Conservation (phyloP, 2,329 filamentous ascomycete genomes). For the Pyrenophora graminea region DNA sequence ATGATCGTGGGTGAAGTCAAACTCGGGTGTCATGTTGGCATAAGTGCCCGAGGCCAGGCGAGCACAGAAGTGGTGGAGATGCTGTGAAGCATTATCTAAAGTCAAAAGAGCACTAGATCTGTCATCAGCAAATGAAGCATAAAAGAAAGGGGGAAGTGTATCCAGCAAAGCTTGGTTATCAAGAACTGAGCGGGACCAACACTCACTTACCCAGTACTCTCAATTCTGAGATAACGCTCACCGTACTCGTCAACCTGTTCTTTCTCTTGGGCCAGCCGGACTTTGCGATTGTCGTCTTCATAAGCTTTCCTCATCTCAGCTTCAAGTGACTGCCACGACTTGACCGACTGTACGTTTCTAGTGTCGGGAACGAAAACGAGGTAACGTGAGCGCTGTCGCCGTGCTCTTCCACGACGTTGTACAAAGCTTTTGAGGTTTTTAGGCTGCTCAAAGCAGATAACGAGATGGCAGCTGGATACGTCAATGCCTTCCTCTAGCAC, state of each 20-base stretch:
- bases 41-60: constrained; percentile 63
- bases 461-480: constrained; percentile 65
- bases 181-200: background rate
- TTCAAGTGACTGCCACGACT: constrained; percentile 70
- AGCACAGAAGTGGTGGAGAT: constrained; percentile 81
- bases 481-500: constrained; percentile 67
- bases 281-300: constrained; percentile 63
- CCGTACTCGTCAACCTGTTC: constrained; percentile 56
- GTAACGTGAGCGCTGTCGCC: constrained; percentile 61
- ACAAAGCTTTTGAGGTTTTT: constrained; percentile 67
- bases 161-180: background rate
- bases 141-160: background rate
- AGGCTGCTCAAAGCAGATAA: constrained; percentile 67
- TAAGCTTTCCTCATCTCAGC: constrained; percentile 72
- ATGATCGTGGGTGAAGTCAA: constrained; percentile 56
- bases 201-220: constrained; percentile 34
- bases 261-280: constrained; percentile 51
- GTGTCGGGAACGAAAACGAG: constrained; percentile 54
- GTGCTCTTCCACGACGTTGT: constrained; percentile 66
- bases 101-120: constrained; percentile 66
- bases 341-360: constrained; percentile 36
- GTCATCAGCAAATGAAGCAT: background rate
- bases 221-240: constrained; percentile 25
- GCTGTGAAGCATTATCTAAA: constrained; percentile 72
- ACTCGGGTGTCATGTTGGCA: constrained; percentile 69